Evolutionary conservation across 768 basidiomycete genomes (phyloP), one percentile per base, ranked within the genome.

Genomic region (Imleria badia): DNA sequence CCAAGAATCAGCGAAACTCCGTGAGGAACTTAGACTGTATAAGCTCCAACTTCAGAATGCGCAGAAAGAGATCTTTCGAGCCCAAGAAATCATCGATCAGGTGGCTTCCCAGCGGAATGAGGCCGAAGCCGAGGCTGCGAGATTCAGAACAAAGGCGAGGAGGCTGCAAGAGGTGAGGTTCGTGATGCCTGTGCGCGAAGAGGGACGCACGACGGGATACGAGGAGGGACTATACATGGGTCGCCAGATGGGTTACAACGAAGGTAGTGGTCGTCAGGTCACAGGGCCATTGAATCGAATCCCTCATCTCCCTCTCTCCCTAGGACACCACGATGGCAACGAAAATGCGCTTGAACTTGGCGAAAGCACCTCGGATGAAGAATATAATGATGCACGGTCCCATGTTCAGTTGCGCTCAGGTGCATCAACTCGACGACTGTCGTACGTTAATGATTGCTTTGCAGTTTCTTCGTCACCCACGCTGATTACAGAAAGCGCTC

Each of bases 1-100:
- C n/a, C n/a, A n/a, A n/a, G n/a, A n/a, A n/a, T n/a, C 68, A 0
- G 66, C 71, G 14, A 66, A 72, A 34, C 66, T 70, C 3, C 64
- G 66, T 41, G 76, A 79, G 59, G 78, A 81, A 55, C 66, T 81
- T 35, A 72, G 69, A 45, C 51, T 77, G 56, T 78, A 80, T 67
- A 77, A 78, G 61, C 48, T 74, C 8, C 75, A 80, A 55, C 69
- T 76, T 46, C 73, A 76, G 17, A 76, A n/a, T n/a, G n/a, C n/a
- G n/a, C n/a, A n/a, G n/a, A n/a, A n/a, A n/a, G n/a, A n/a, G n/a
- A n/a, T n/a, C n/a, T n/a, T n/a, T n/a, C n/a, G n/a, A n/a, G n/a
- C n/a, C n/a, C n/a, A n/a, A n/a, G n/a, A n/a, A n/a, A n/a, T n/a
- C n/a, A n/a, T n/a, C n/a, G n/a, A n/a, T n/a, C n/a, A n/a, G n/a